phyloP scores from a whole-genome alignment of 1,139 yeast genomes.

The Kluyveromyces sp. region DNA sequence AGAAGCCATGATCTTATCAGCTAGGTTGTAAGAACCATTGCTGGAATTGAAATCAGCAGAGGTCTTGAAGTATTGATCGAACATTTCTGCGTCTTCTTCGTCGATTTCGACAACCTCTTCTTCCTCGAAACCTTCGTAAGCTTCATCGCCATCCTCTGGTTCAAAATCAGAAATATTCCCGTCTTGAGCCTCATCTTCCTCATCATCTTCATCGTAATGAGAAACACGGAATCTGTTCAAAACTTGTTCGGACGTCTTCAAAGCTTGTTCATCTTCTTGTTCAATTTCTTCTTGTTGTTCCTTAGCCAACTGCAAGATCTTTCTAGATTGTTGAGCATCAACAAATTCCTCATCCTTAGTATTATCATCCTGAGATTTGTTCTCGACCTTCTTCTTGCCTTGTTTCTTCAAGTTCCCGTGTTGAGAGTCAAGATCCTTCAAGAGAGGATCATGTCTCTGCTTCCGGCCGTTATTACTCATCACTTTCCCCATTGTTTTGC shows the following conservation, averaged over 20 bases:
- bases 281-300: constrained; percentile 85
- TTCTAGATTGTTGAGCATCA: constrained; percentile 78
- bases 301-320: constrained; percentile 77
- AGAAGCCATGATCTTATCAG: constrained; percentile 87
- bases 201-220: constrained; percentile 37
- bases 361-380: constrained; percentile 32
- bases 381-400: constrained; percentile 26
- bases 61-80: constrained; percentile 54
- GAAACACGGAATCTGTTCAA: constrained; percentile 23
- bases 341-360: constrained; percentile 55
- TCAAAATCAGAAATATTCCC: constrained; percentile 48
- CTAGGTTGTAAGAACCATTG: constrained; percentile 56
- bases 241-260: constrained; percentile 15
- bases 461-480: constrained; percentile 42
- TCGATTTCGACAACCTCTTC: constrained; percentile 54
- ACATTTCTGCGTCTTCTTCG: constrained; percentile 63
- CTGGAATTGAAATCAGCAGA: constrained; percentile 33
- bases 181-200: constrained; percentile 35
- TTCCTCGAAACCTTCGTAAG: constrained; percentile 38
- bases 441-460: constrained; percentile 68
- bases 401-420: constrained; percentile 57
- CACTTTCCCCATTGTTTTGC: constrained; percentile 53
- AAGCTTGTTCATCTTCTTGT: constrained; percentile 34
- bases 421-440: constrained; percentile 64
- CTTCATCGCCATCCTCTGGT: constrained; percentile 33